Evolutionary conservation across 1,139 yeast genomes (phyloP).

Genomic region (Nakaseomyces nivariensis): DNA sequence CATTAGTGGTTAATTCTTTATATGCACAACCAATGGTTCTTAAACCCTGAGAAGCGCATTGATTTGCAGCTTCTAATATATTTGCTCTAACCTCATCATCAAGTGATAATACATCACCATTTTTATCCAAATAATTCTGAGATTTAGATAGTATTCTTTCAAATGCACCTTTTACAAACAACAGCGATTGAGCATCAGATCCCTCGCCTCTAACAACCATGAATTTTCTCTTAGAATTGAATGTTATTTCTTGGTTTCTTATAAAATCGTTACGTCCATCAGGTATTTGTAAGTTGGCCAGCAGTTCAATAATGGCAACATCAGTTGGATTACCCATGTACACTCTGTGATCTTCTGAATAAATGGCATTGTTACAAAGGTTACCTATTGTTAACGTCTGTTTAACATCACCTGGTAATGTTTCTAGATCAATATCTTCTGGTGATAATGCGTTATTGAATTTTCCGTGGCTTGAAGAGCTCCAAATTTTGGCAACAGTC

Average conservation of each 20-base stretch:
- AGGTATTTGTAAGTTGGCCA: conserved; percentile 58
- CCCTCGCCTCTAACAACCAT: conserved; percentile 54
- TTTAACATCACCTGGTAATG: conserved; percentile 34
- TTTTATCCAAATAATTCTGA: conserved; percentile 45
- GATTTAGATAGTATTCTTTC: conserved; percentile 63
- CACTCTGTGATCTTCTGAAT: conserved; percentile 56
- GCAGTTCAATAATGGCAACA: conserved; percentile 70
- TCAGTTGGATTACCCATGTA: conserved; percentile 89
- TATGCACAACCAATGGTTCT: conserved; percentile 77
- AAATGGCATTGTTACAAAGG: conserved; percentile 71
- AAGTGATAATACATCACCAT: conserved; percentile 44
- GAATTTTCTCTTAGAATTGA: conserved; percentile 71
- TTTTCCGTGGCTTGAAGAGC: conserved; percentile 42
- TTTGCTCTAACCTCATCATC: conserved; percentile 39
- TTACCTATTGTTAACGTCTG: conserved; percentile 60
- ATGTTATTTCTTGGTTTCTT: conserved; percentile 67
- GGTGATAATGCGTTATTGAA: conserved; percentile 35
- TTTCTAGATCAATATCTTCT: background rate
- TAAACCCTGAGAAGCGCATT: conserved; percentile 69
- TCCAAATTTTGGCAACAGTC: conserved; percentile 86
- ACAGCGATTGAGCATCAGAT: conserved; percentile 43
- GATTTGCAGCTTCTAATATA: conserved; percentile 46
- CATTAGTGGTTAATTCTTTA: conserved; percentile 28
- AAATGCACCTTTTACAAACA: conserved; percentile 79
- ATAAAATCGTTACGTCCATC: conserved; percentile 48